phyloP scores from a whole-genome alignment of 1,284 basidiomycete species.

The Marasmius oreades region DNA sequence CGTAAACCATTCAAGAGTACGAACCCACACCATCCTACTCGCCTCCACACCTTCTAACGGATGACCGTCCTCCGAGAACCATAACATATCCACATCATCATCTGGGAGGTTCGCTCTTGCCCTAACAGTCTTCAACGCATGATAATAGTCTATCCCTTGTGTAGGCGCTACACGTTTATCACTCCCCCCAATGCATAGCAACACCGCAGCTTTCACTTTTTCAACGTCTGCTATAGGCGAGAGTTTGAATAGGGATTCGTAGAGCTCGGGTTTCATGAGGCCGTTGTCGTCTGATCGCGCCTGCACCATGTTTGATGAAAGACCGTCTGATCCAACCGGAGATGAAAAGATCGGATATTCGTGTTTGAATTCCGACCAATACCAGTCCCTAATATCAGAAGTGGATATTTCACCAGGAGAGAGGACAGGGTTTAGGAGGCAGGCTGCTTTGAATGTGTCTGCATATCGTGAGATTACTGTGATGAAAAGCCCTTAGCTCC shows the following conservation, averaged over 20 bases:
- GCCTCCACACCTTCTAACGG: constrained; percentile 61
- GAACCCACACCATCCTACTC: constrained; percentile 47
- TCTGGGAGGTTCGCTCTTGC: constrained; percentile 20
- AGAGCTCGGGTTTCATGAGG: constrained; percentile 43
- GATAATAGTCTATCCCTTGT: constrained; percentile 63
- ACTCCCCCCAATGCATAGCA: constrained; percentile 56
- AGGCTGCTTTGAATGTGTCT: constrained; percentile 55
- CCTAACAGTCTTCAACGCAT: constrained; percentile 49
- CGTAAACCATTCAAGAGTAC: constrained; percentile 49
- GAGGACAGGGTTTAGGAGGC: constrained; percentile 70
- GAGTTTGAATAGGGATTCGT: constrained; percentile 39
- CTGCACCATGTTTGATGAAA: neutral
- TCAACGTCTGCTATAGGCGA: constrained; percentile 61
- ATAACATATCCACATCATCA: constrained; percentile 50
- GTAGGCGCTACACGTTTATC: constrained; percentile 64
- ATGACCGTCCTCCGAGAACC: constrained; percentile 62
- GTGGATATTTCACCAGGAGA: constrained; percentile 50
- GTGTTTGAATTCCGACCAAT: constrained; percentile 55
- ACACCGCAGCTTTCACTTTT: constrained; percentile 48
- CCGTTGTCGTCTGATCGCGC: constrained; percentile 25
- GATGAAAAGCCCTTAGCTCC: constrained; percentile 5
- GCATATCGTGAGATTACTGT: constrained; percentile 69
- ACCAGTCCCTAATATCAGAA: constrained; percentile 76
- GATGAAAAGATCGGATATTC: constrained; percentile 36
- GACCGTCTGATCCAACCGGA: constrained; percentile 16